These are phyloP conservation scores for Mortierella sp. DNA, from an alignment of 371 early-diverging fungal species.

Conservation along the genomic window DNA sequence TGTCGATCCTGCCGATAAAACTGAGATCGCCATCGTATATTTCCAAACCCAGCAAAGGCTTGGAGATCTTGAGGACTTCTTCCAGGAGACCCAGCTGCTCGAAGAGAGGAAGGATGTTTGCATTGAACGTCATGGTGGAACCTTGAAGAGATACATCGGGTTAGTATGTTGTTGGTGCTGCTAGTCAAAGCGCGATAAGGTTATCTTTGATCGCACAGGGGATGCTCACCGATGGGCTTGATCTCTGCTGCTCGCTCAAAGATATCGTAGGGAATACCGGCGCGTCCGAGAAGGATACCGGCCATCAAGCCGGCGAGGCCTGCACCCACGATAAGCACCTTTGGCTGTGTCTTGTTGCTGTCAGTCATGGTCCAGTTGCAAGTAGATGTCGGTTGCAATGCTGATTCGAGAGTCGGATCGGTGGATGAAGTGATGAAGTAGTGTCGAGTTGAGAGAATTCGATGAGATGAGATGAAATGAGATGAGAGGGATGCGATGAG, in stretches of 20 bases:
- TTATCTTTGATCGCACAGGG: not conserved
- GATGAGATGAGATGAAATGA: too few species aligned
- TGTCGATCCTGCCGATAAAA: not conserved
- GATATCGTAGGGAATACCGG: constrained; percentile 11
- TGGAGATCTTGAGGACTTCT: constrained; percentile 13
- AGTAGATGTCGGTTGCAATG: too few species aligned
- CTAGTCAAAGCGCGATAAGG: too few species aligned
- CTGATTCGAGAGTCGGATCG: too few species aligned
- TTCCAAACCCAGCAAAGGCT: constrained; percentile 2
- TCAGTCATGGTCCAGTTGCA: not conserved
- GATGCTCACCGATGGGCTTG: constrained; percentile 5
- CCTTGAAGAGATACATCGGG: constrained; percentile 2
- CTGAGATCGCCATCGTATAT: constrained; percentile 8
- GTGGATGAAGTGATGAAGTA: too few species aligned
- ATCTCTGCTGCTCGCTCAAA: constrained; percentile 9
- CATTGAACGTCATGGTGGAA: constrained; percentile 13
- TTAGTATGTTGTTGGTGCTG: constrained; percentile 1
- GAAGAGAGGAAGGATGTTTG: constrained; percentile 22
- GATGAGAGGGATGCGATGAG: too few species aligned
- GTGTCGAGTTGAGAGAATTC: too few species aligned
- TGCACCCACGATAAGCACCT: constrained; percentile 23
- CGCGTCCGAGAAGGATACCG: constrained; percentile 15
- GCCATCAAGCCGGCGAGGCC: constrained; percentile 15
- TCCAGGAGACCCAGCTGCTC: constrained; percentile 25
- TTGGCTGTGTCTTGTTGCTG: not conserved